Evolutionary conservation across 2,329 filamentous ascomycete genomes (phyloP), one percentile per base, ranked within the genome.

Genomic region (Cadophora gregata): DNA sequence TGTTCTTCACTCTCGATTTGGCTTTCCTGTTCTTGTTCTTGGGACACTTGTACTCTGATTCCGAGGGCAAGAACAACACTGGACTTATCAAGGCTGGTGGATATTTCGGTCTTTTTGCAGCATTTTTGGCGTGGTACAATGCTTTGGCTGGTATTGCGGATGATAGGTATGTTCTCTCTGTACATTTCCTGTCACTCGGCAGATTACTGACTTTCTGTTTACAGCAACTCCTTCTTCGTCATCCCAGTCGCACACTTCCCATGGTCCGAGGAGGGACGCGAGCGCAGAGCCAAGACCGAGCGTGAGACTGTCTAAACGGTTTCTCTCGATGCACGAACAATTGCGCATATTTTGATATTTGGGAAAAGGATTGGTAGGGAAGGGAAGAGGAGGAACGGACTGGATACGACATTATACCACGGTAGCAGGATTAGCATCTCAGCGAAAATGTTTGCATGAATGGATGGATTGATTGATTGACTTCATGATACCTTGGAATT

Each of bases 181-280:
- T 16, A 4, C 24, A 12, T 4, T 31, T 33, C n/a, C 19, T n/a
- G 38, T 10, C 12, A 33, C 50, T 60, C 36, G 38, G 59, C 47
- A 48, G 29, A 14, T 51, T 60, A 27, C 63, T 67, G 65, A 55
- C 10, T 24, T 62, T 19, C 50, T 29, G 45, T 31, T 56, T 56
- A 9, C 75, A 96, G 93, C 83, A 90, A 90, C 81, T 89, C 86
- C 31, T 97, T 97, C 88, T 96, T 97, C 84, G 85, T 96, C 79
- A 88, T 97, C 69, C 95, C 94, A 61, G 93, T 97, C 70, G 90
- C 91, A 75, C 93, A 97, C 84, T 96, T 97, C 85, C 95, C 94
- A 63, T 97, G 95, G 95, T 95, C 92, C 45, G 90, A 91, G 75
- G 91, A 90, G 81, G 91, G 88, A 62, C 86, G 86, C 69, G 85